Conservation (phyloP, 108 stramenopile genomes). For the Fragilariopsis cylindrus region DNA sequence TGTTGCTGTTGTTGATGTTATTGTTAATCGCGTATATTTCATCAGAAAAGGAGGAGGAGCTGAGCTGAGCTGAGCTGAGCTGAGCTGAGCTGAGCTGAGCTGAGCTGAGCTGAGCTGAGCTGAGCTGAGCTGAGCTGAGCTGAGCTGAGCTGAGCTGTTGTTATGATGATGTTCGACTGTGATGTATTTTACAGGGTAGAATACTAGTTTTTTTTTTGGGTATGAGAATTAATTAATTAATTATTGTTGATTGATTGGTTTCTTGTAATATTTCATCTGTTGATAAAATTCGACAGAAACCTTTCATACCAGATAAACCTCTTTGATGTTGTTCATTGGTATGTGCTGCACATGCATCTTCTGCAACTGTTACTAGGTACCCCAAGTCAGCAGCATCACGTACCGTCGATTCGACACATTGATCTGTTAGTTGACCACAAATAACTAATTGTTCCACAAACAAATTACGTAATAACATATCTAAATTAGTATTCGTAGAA, state of each 20-base stretch:
- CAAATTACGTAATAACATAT: constrained; percentile 65
- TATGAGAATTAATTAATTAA: too few species aligned
- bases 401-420: constrained; percentile 77
- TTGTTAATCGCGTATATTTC: too few species aligned
- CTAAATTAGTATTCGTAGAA: constrained; percentile 55
- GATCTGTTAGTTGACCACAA: constrained; percentile 74
- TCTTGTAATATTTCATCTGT: constrained; percentile 61
- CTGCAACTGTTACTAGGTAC: constrained; percentile 67
- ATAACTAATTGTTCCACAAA: constrained; percentile 66
- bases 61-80: too few species aligned
- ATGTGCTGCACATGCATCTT: constrained; percentile 76
- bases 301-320: constrained; percentile 65
- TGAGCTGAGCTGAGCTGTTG: too few species aligned
- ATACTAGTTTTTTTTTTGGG: too few species aligned
- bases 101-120: too few species aligned
- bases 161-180: too few species aligned
- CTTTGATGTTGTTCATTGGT: constrained; percentile 43
- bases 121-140: too few species aligned
- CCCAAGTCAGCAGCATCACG: constrained; percentile 82
- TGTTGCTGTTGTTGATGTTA: too few species aligned
- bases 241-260: constrained; percentile 8
- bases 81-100: too few species aligned
- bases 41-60: too few species aligned
- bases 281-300: constrained; percentile 52
- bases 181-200: too few species aligned